These are phyloP conservation scores for Trichoderma koningiopsis DNA, from an alignment of 2,329 filamentous ascomycete genomes.

Conservation along the genomic window DNA sequence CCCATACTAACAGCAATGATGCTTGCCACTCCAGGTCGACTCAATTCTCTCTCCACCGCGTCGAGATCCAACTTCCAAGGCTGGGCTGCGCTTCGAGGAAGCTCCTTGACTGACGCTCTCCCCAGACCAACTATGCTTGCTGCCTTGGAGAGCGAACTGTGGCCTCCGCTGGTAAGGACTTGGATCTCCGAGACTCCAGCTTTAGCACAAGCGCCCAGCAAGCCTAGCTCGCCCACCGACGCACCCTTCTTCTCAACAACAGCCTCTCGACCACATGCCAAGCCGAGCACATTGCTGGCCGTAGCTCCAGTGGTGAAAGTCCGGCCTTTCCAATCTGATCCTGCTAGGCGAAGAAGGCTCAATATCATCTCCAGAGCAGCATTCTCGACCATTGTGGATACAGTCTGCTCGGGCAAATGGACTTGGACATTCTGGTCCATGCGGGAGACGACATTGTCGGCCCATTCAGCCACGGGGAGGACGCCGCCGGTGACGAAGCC, in stretches of 20 bases:
- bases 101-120: conserved; percentile 63
- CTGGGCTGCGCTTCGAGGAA: conserved; percentile 54
- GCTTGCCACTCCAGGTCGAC: conserved; percentile 56
- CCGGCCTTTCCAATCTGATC: conserved; percentile 54
- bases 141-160: conserved; percentile 83
- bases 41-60: conserved; percentile 62
- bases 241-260: conserved; percentile 46
- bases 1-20: conserved; percentile 82
- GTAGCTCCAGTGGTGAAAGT: conserved; percentile 67
- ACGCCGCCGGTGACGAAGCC: conserved; percentile 86
- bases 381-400: conserved; percentile 76
- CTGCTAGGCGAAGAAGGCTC: conserved; percentile 61
- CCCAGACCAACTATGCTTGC: conserved; percentile 82
- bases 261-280: conserved; percentile 65
- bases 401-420: conserved; percentile 74
- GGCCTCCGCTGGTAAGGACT: conserved; percentile 77
- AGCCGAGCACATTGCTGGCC: conserved; percentile 79
- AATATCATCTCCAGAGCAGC: conserved; percentile 69
- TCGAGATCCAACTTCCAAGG: conserved; percentile 72
- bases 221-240: conserved; percentile 68
- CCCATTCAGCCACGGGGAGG: conserved; percentile 76
- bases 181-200: conserved; percentile 70
- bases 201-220: conserved; percentile 65
- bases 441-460: conserved; percentile 79
- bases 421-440: conserved; percentile 85